A percentile compares a stretch with the other conserved stretches of the same genome.
These are phyloP conservation scores for Puccinia polysora DNA, from an alignment of 1,284 basidiomycete genomes.

Conservation along the genomic window DNA sequence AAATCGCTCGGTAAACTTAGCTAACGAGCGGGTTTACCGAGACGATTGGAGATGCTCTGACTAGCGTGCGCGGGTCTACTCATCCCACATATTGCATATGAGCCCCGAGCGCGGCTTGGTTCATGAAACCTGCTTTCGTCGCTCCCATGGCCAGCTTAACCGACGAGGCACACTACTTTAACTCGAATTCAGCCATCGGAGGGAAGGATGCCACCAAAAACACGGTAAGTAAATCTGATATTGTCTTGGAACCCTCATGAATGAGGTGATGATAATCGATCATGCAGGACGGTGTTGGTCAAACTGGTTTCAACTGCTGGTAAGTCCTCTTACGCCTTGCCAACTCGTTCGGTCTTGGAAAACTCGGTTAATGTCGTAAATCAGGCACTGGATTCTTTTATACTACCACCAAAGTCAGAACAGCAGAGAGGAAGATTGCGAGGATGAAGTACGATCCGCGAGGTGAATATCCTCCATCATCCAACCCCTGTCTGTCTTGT, in stretches of 20 bases:
- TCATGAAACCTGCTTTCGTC: too few relatives aligned
- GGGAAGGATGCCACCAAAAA: conserved; percentile 11
- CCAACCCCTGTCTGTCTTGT: neutral
- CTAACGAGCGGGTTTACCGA: too few relatives aligned
- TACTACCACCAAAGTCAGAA: conserved; percentile 45
- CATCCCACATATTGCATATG: too few relatives aligned
- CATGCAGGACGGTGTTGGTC: conserved; percentile 23
- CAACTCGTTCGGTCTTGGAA: neutral
- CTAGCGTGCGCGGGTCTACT: too few relatives aligned
- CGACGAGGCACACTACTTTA: too few relatives aligned
- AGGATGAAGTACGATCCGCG: conserved; percentile 46
- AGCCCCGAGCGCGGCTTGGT: too few relatives aligned
- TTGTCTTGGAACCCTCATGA: neutral
- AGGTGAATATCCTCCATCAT: conserved; percentile 9
- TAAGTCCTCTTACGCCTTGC: neutral
- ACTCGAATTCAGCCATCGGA: neutral
- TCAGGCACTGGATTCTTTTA: conserved; percentile 45
- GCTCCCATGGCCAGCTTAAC: too few relatives aligned
- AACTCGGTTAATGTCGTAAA: neutral
- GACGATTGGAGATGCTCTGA: too few relatives aligned
- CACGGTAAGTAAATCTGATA: neutral
- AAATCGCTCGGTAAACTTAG: too few relatives aligned
- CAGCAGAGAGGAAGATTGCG: conserved; percentile 45
- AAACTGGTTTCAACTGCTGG: conserved; percentile 39
- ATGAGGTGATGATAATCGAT: neutral